Evolutionary conservation across 2,329 filamentous ascomycete genomes (phyloP), one percentile per base, ranked within the genome.

Genomic region (Cladorrhinum sp.): DNA sequence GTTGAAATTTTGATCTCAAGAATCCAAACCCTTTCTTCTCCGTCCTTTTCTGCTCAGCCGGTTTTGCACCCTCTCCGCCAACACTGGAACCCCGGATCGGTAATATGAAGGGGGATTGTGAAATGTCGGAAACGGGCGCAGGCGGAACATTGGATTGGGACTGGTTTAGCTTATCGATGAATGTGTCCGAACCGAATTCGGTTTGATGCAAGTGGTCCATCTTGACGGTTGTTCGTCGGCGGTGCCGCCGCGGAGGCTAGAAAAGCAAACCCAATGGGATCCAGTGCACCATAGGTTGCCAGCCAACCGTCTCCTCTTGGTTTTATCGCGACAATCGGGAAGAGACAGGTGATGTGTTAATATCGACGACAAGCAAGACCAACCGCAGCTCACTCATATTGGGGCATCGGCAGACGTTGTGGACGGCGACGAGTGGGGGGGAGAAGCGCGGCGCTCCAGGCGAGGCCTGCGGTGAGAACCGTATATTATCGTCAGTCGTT

Each of bases 121-220:
- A 20, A 22, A 61, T 25, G 1, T 36, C 55, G 36, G 57, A 10
- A 16, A 45, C 29, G n/a, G 58, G 41, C 48, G 59, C 16, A 13
- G 41, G 41, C n/a, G 61, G 22, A n/a, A 75, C 64, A 75, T 71
- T 65, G 79, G 78, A 18, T 75, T 81, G 75, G 70, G 77, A 79
- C 73, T 85, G 81, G 60, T 76, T 79, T 62, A 87, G 72, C 74
- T 88, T 88, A 58, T 81, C 80, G 65, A 87, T 85, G 70, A 86
- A 88, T 65, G 82, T 82, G 72, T 83, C 78, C 50, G 85, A 88
- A 63, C 84, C 85, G 74, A 88, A 88, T 72, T 88, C 85, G 62
- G 85, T 86, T 63, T 85, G 79, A 65, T 87, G 85, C 67, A 81
- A 78, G 68, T 82, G 83, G 65, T 87, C 85, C 84, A 87, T 86